Evolutionary conservation across 1,139 yeast genomes (phyloP).

Genomic region (Suhomyces wounanorum): DNA sequence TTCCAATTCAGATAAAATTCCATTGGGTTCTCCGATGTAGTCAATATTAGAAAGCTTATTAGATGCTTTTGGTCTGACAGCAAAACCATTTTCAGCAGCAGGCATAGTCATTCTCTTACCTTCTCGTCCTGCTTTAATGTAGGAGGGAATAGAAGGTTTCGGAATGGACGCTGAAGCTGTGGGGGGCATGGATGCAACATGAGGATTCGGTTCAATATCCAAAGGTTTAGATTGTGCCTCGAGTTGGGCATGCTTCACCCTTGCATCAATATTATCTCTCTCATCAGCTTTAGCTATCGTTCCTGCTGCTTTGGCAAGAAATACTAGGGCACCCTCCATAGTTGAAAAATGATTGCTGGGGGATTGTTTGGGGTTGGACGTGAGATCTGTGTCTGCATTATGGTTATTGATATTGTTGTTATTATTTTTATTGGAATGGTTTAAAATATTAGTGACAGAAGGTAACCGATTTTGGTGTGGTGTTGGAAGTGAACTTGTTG

Average conservation of each 20-base stretch:
- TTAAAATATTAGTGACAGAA: conserved; percentile 13
- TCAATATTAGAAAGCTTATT: conserved; percentile 59
- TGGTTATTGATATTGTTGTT: not conserved
- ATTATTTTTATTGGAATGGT: not conserved
- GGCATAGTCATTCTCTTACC: conserved; percentile 36
- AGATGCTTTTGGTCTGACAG: conserved; percentile 57
- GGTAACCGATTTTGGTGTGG: conserved; percentile 8
- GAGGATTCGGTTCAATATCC: not conserved
- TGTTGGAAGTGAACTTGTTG: not conserved
- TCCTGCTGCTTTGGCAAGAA: conserved; percentile 76
- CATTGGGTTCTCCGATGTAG: conserved; percentile 58
- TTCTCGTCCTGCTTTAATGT: conserved; percentile 13
- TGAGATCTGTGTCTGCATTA: not conserved
- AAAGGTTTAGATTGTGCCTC: conserved; percentile 23
- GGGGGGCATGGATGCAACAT: conserved; percentile 7
- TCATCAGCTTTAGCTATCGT: conserved; percentile 67
- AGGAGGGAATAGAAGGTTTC: conserved; percentile 16
- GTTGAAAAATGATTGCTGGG: conserved; percentile 38
- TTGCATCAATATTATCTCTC: conserved; percentile 67
- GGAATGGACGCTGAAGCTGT: not conserved
- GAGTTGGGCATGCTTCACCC: conserved; percentile 51
- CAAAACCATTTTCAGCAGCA: conserved; percentile 48
- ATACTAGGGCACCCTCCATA: conserved; percentile 68
- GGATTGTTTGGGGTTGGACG: conserved; percentile 1
- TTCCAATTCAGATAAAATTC: conserved; percentile 66